Evolutionary conservation across 129 eudicot species (phyloP).

Genomic region (Centaurea solstitialis): DNA sequence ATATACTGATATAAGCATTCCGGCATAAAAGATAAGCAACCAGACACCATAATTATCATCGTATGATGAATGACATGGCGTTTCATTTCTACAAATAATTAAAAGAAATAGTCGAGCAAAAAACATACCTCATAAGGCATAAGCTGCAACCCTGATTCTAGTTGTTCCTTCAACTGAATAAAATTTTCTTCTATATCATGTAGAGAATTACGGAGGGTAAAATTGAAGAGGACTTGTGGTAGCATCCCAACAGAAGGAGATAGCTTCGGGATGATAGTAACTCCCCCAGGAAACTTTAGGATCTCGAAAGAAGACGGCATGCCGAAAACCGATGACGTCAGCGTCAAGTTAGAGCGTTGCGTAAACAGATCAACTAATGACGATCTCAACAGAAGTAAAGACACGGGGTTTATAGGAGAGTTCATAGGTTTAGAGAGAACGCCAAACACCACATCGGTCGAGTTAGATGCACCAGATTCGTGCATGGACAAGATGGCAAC

Average conservation of each 20-base stretch:
- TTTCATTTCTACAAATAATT: not conserved
- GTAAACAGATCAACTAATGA: slow-evolving; percentile 64
- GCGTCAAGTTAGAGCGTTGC: slow-evolving; percentile 54
- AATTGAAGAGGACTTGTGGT: slow-evolving; percentile 57
- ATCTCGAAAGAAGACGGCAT: slow-evolving; percentile 61
- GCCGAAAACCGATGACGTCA: slow-evolving; percentile 66
- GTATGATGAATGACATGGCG: not conserved
- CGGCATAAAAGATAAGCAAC: not conserved
- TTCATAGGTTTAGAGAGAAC: slow-evolving; percentile 57
- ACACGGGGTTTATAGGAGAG: slow-evolving; percentile 44
- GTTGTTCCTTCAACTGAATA: slow-evolving; percentile 57
- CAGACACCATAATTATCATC: not conserved
- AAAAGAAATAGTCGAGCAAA: not conserved
- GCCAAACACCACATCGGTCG: slow-evolving; percentile 74
- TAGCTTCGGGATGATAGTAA: slow-evolving; percentile 58
- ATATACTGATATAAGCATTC: not conserved
- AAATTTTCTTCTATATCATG: slow-evolving; percentile 55
- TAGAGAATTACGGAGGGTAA: slow-evolving; percentile 66
- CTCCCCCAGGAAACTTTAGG: slow-evolving; percentile 65
- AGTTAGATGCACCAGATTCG: slow-evolving; percentile 47
- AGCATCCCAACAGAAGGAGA: slow-evolving; percentile 39
- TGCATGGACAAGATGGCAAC: slow-evolving; percentile 79
- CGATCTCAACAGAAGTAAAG: slow-evolving; percentile 56
- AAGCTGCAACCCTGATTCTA: slow-evolving; percentile 61
- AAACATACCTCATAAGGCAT: slow-evolving; percentile 62